Evolutionary conservation across 768 basidiomycete species (phyloP).

Genomic region (Obba rivulosa): DNA sequence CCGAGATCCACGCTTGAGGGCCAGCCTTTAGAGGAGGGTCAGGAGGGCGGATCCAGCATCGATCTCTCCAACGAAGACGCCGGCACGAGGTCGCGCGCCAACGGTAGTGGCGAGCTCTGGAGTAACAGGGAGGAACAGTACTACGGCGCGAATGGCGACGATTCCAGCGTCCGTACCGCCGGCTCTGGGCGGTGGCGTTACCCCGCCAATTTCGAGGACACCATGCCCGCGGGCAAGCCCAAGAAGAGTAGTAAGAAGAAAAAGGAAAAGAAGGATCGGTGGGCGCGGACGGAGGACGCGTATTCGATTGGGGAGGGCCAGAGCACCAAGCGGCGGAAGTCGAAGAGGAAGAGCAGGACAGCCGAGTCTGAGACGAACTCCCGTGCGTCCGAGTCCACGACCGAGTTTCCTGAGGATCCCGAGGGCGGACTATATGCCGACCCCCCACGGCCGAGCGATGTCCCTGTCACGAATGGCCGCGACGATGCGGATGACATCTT

Average conservation of each 20-base stretch:
- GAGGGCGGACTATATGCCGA: conserved; percentile 64
- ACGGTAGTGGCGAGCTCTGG: conserved; percentile 57
- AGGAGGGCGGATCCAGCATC: conserved; percentile 29
- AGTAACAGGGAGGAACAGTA: conserved; percentile 69
- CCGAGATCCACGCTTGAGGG: conserved; percentile 64
- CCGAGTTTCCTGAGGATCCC: conserved; percentile 67
- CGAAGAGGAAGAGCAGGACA: conserved; percentile 41
- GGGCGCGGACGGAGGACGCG: conserved; percentile 84
- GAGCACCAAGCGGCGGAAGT: conserved; percentile 51
- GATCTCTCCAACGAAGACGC: conserved; percentile 22
- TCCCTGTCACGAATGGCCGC: conserved; percentile 1
- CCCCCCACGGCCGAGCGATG: conserved; percentile 9
- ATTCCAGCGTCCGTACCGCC: conserved; percentile 26
- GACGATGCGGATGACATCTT: conserved; percentile 47
- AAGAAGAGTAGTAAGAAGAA: conserved; percentile 46
- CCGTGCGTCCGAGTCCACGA: conserved; percentile 28
- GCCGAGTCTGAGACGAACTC: conserved; percentile 32
- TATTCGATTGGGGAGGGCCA: conserved; percentile 43
- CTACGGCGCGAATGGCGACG: conserved; percentile 47
- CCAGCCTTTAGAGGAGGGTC: conserved; percentile 71
- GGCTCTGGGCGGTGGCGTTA: conserved; percentile 70
- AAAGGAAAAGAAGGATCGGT: conserved; percentile 81
- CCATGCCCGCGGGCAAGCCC: conserved; percentile 31
- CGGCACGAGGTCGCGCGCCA: conserved; percentile 18
- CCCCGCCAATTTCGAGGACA: conserved; percentile 77